Evolutionary conservation across 179 eudicot genomes (phyloP), one percentile per base, ranked within the genome.

Genomic region (Heliamphora pulchella): DNA sequence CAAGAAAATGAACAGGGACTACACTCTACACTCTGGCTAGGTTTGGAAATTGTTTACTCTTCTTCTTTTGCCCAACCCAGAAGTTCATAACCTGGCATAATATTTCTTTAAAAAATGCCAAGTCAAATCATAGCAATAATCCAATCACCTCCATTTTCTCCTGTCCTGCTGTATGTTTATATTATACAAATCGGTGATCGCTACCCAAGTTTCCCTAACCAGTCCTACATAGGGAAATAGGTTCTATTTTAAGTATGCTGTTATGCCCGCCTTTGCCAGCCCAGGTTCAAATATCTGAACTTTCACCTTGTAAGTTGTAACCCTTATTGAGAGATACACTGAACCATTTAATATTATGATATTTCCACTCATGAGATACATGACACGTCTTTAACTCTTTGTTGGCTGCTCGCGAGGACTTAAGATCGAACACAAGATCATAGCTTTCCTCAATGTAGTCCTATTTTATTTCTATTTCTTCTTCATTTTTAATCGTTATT

Each of bases 141-240:
- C 48, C 78, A n/a, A 18, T n/a, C 43, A n/a, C 79, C 55, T 58
- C 64, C 51, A 59, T 63, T 76, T 76, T 11, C 57, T 76, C 57
- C 22, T 46, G 41, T 76, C 17, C 5, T 2, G 67, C 67, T 62
- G 8, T 15, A 48, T 44, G 46, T 15, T 51, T 15, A 20, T 51
- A 51, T 22, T 18, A 20, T 70, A 44, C 44, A 3, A 46, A 66
- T 39, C 22, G 47, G 15, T 41, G 17, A 8, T 75, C 14, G 39
- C 78, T n/a, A 75, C 17, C 54, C 68, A 47, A 76, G 11, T 46
- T 76, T 64, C 31, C 68, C 6, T 62, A 0, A 10, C 2, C 8
- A 65, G 47, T 77, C 57, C 17, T 4, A 18, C 9, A 39, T n/a
- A 8, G 62, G 71, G 67, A 66, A 22, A 65, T 13, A 54, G 5